Conservation (phyloP, 2,329 filamentous ascomycete genomes). For the Thelonectria blattea region DNA sequence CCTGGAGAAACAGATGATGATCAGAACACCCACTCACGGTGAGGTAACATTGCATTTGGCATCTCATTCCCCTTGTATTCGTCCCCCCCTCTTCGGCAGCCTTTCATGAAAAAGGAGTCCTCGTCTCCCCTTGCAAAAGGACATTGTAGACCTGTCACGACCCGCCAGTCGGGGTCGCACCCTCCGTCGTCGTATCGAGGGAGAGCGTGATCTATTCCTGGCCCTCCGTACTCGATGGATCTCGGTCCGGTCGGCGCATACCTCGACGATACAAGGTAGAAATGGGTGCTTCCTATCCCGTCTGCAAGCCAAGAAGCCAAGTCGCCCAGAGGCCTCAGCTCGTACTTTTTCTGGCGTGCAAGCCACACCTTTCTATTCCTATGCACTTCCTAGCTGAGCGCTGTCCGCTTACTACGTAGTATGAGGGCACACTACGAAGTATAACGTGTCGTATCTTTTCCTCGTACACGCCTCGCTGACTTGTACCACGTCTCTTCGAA, state of each 20-base stretch:
- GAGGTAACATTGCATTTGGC: constrained; percentile 12
- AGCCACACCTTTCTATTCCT: neutral
- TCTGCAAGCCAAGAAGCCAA: neutral
- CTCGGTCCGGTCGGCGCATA: neutral
- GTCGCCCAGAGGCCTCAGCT: neutral
- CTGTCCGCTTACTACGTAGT: neutral
- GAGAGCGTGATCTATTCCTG: constrained; percentile 14
- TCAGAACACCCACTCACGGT: constrained; percentile 9
- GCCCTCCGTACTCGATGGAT: constrained; percentile 16
- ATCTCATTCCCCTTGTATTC: neutral
- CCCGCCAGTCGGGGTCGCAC: constrained; percentile 11
- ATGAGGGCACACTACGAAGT: no score
- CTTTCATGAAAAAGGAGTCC: neutral
- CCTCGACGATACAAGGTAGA: neutral
- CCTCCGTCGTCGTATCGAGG: constrained; percentile 10
- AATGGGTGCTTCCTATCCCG: neutral
- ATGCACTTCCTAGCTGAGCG: neutral
- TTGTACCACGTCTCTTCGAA: neutral
- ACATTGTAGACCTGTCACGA: constrained; percentile 4
- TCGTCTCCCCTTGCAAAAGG: neutral
- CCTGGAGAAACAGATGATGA: constrained; percentile 5
- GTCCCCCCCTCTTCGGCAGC: neutral
- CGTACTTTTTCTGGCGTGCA: no score
- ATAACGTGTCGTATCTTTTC: neutral
- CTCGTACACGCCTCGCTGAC: neutral